Evolutionary conservation across 495 filamentous ascomycete genomes (phyloP).

Genomic region (Pyronema omphalodes): DNA sequence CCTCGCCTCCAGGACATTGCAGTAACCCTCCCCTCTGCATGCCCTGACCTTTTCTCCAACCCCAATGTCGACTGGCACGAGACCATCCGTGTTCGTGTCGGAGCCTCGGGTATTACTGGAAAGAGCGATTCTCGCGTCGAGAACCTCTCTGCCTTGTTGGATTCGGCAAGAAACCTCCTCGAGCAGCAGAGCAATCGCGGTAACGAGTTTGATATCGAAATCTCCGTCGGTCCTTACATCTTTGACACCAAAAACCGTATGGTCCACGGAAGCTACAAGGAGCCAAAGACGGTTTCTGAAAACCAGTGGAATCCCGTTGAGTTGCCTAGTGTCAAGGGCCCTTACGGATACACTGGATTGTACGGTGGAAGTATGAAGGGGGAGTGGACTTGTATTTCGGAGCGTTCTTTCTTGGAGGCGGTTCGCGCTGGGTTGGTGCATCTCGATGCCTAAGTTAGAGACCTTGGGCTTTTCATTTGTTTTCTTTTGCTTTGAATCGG

Average conservation of each 20-base stretch:
- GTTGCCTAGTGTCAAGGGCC: constrained; percentile 29
- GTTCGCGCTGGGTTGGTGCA: constrained; percentile 23
- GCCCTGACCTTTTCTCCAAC: constrained; percentile 31
- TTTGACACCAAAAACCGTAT: constrained; percentile 30
- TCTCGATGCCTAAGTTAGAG: background rate
- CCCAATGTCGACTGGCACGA: constrained; percentile 29
- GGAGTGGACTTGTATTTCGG: constrained; percentile 25
- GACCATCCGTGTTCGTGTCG: constrained; percentile 32
- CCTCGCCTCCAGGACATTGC: constrained; percentile 31
- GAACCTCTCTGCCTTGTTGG: constrained; percentile 26
- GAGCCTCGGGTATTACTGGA: background rate
- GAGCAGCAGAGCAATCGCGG: constrained; percentile 13
- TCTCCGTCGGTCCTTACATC: constrained; percentile 31
- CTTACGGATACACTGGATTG: constrained; percentile 34
- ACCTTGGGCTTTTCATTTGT: background rate
- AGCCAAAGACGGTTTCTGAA: constrained; percentile 25
- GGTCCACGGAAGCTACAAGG: constrained; percentile 34
- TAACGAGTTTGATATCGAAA: constrained; percentile 27
- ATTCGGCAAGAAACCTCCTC: constrained; percentile 28
- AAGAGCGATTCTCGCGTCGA: background rate
- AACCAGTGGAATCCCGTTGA: constrained; percentile 27
- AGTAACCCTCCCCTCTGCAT: constrained; percentile 33
- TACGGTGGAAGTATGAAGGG: constrained; percentile 33
- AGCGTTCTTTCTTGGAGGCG: constrained; percentile 30
- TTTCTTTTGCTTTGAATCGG: background rate